Evolutionary conservation across 164 flowering plant species (phyloP), one percentile per base, ranked within the genome.

Genomic region (Chloranthus sessilifolius): DNA sequence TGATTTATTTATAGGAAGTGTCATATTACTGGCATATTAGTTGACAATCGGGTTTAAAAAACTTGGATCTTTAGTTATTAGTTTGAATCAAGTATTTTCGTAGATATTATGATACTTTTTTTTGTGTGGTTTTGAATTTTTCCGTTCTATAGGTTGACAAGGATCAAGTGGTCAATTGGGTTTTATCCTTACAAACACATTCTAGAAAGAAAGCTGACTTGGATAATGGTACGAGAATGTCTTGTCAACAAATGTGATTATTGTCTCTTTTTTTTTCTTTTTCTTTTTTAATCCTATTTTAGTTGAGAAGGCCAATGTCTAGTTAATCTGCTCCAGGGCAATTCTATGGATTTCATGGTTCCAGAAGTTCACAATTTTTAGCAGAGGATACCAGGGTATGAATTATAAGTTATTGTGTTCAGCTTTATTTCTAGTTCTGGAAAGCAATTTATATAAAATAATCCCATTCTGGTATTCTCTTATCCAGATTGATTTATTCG

Each of bases 281-380:
- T 44, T 8, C 7, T 2, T 5, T 27, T 11, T 0, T 46, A 5
- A 10, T 7, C 3, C 17, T 5, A 29, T 43, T 25, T n/a, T 6
- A 56, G 30, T 51, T 34, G 24, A n/a, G 12, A 2, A 38, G 7
- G 37, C 11, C 23, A 44, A 10, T 49, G 28, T 47, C 7, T 17
- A 17, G 11, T 47, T 25, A 23, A 7, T 22, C 31, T 60, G 50
- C 1, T 59, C 34, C 71, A 85, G 96, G 96, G 43, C 61, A 75
- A 48, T 88, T 88, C 51, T 86, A 71, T 68, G 96, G 99, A 31
- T 88, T 92, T 61, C 72, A 65, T 75, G 94, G 99, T 60, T 92
- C 95, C 1, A 71, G 82, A 59, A 69, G 73, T 48, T 76, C 88
- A 34, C 85, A 86, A 53, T 79, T 75, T 66, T 74, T 73, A 29